Conservation (phyloP, 176 grass and related monocot genomes). For the Zoysia pacifica region DNA sequence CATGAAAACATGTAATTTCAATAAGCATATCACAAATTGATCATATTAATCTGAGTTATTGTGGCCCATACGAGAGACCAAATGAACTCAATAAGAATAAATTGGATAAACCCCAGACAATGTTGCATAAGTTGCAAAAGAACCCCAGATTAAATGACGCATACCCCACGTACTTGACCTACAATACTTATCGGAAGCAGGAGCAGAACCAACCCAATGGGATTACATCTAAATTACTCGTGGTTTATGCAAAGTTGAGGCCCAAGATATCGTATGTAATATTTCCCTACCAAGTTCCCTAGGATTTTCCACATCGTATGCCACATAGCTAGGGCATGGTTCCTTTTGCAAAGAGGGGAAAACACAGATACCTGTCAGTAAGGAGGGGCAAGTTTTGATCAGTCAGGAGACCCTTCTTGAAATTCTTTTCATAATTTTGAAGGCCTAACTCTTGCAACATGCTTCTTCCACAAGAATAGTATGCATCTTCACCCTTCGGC, state of each 20-base stretch:
- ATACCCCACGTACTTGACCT: neutral
- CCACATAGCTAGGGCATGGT: neutral
- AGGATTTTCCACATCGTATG: neutral
- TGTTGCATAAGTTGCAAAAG: slow-evolving; percentile 1
- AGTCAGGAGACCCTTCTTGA: slow-evolving; percentile 91
- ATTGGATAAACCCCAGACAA: neutral
- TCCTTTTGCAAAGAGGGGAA: neutral
- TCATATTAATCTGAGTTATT: neutral
- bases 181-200: neutral
- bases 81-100: neutral
- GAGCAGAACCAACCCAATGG: neutral
- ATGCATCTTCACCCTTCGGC: slow-evolving; percentile 64
- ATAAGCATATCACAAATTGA: neutral
- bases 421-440: slow-evolving; percentile 96
- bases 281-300: neutral
- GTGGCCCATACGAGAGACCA: neutral
- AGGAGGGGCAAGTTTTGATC: slow-evolving; percentile 87
- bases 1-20: slow-evolving; percentile 10
- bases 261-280: neutral
- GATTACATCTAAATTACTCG: neutral
- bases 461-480: slow-evolving; percentile 71
- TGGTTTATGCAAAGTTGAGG: neutral
- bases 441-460: slow-evolving; percentile 82
- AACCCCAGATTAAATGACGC: neutral
- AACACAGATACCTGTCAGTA: slow-evolving; percentile 64